Base-by-base conservation (phyloP, 257 asterid genomes). In the Solanum rostratum region DNA sequence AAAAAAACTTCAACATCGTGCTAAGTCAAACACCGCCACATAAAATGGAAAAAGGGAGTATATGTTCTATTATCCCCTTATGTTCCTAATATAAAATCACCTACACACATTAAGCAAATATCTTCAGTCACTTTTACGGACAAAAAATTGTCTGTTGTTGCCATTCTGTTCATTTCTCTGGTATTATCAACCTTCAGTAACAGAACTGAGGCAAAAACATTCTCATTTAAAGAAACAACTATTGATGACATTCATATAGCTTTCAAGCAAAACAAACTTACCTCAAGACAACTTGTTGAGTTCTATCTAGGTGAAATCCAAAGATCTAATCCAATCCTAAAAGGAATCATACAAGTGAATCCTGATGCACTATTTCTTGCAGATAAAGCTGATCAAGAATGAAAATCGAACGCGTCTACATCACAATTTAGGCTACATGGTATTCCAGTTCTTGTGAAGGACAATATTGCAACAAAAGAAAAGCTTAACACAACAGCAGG, bases 401-500 rank as follows among this genome's bases (percentile, higher is more conserved):
- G 84, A 0, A 84, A 76, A 68, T 37, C 22, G 24, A 37, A 43
- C 1, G 1, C 13, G 12, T 80, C 84, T 6, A 59, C 82, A 2
- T 86, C 91, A 6, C 3, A 24, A 0, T 80, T 71, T 6, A n/a
- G 78, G 10, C 71, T 92, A 81, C 90, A 89, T 74, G 92, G 93
- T 18, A 85, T 90, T 22, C 95, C 93, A 7, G 49, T 90, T 46
- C 87, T 92, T 20, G 66, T 90, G 5, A 90, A 89, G 84, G 95
- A 89, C 69, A 88, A 88, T 79, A 88, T 89, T 84, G 91, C 88
- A 30, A 92, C 90, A 29, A 92, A 86, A 80, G 95, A 92, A 29
- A 89, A 65, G 90, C 91, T 90, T 16, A 90, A 90, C 29, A 92
- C 92, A 1, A 89, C 92, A 8, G 95, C 93, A 15, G 93, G 95